phyloP scores from a whole-genome alignment of 1,139 yeast genomes.

The Casaregolazyma suthepensis region DNA sequence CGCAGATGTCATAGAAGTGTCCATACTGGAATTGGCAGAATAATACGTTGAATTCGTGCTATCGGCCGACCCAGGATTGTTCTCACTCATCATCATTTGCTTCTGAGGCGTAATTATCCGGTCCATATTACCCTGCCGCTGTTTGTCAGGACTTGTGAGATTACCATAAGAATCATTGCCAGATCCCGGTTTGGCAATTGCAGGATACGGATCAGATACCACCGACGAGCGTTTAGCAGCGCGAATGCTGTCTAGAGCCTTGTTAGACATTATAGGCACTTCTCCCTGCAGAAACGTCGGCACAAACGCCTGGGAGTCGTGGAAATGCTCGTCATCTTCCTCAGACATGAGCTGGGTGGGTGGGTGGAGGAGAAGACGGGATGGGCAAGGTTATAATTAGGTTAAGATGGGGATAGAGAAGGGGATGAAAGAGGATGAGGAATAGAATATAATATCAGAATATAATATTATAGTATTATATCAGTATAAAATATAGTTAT shows the following conservation, averaged over 20 bases:
- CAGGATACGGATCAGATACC: conserved; percentile 31
- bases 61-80: conserved; percentile 7
- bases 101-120: not conserved
- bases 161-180: not conserved
- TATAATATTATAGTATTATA: not conserved
- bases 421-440: not conserved
- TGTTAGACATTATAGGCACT: conserved; percentile 23
- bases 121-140: not conserved
- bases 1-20: not conserved
- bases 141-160: not conserved
- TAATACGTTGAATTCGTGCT: conserved; percentile 6
- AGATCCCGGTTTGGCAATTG: conserved; percentile 24
- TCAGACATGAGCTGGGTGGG: not conserved
- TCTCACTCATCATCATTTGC: not conserved
- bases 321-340: not conserved
- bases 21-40: conserved; percentile 5
- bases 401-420: too few relatives aligned
- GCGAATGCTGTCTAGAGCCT: conserved; percentile 1
- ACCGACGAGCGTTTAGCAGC: conserved; percentile 1
- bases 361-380: not conserved
- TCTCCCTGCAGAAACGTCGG: conserved; percentile 33
- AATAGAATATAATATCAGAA: not conserved
- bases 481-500: not conserved
- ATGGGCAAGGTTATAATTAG: not conserved
- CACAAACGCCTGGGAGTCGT: conserved; percentile 18